phyloP scores from a whole-genome alignment of 345 rosid species.

The Aquilaria sinensis region DNA sequence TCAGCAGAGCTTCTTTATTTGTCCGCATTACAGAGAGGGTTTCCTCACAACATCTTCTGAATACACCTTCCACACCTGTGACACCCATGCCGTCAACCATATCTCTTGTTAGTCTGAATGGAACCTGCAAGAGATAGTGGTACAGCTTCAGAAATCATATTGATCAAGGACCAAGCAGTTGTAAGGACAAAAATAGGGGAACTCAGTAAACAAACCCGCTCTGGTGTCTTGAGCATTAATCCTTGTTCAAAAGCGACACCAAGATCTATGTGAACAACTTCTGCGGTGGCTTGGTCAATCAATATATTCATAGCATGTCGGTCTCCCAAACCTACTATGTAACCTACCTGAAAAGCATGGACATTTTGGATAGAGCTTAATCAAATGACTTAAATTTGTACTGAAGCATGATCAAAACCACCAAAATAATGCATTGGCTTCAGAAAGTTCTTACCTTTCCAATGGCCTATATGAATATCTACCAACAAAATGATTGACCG shows the following conservation, averaged over 20 bases:
- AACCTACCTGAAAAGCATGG: slow-evolving; percentile 64
- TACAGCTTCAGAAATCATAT: slow-evolving; percentile 7
- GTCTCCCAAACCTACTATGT: slow-evolving; percentile 97
- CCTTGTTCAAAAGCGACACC: slow-evolving; percentile 99
- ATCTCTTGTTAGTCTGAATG: slow-evolving; percentile 95
- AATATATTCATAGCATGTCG: slow-evolving; percentile 90
- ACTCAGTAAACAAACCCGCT: slow-evolving; percentile 51
- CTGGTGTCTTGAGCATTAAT: slow-evolving; percentile 95
- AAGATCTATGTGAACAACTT: slow-evolving; percentile 98
- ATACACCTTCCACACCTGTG: slow-evolving; percentile 96
- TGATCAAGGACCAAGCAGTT: slow-evolving; percentile 6
- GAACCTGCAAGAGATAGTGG: slow-evolving; percentile 46
- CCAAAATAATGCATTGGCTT: too few species aligned
- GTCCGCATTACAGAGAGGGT: slow-evolving; percentile 91
- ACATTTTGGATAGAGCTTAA: slow-evolving; percentile 4
- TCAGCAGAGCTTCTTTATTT: slow-evolving; percentile 94
- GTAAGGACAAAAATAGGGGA: slow-evolving; percentile 9
- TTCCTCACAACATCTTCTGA: slow-evolving; percentile 95
- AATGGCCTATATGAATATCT: too few species aligned
- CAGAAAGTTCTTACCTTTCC: too few species aligned
- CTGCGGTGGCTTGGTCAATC: slow-evolving; percentile 96
- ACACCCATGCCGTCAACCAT: slow-evolving; percentile 96
- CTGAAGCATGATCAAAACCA: too few species aligned
- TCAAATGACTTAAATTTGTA: too few species aligned
- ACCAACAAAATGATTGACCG: too few species aligned